These are phyloP conservation scores for Larix kaempferi DNA, from an alignment of 75 land plant genomes.

Conservation along the genomic window DNA sequence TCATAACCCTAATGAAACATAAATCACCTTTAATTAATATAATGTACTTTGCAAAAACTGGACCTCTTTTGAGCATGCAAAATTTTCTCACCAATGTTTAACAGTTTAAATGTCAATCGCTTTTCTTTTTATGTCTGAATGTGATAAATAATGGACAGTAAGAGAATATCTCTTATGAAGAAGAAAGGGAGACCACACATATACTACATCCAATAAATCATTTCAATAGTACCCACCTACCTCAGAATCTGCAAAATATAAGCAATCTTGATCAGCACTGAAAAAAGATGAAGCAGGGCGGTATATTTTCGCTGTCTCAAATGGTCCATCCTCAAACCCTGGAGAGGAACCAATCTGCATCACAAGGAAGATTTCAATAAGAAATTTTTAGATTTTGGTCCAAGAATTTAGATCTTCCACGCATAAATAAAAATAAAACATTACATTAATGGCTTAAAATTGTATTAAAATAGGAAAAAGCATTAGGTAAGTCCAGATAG, in stretches of 20 bases:
- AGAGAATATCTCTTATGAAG: background rate
- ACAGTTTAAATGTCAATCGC: background rate
- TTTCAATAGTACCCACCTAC: constrained; percentile 18
- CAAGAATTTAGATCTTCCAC: background rate
- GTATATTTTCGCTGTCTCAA: constrained; percentile 58
- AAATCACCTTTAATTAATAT: no score
- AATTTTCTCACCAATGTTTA: background rate
- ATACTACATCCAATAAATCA: background rate
- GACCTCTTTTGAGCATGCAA: background rate
- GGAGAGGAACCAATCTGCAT: constrained; percentile 77
- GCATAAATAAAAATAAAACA: background rate
- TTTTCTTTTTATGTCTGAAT: background rate
- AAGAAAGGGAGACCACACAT: background rate
- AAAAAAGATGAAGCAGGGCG: constrained; percentile 66
- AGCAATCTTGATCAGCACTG: constrained; percentile 39
- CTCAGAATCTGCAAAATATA: constrained; percentile 82
- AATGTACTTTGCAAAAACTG: background rate
- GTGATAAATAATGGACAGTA: background rate
- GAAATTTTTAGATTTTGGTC: background rate
- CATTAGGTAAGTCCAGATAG: background rate
- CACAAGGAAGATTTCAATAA: background rate
- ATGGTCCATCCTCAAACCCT: constrained; percentile 89
- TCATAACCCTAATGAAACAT: no score
- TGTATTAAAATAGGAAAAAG: background rate
- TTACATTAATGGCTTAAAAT: background rate